Evolutionary conservation across 2,329 filamentous ascomycete genomes (phyloP), one percentile per base, ranked within the genome.

Genomic region (Fusarium marasasianum): DNA sequence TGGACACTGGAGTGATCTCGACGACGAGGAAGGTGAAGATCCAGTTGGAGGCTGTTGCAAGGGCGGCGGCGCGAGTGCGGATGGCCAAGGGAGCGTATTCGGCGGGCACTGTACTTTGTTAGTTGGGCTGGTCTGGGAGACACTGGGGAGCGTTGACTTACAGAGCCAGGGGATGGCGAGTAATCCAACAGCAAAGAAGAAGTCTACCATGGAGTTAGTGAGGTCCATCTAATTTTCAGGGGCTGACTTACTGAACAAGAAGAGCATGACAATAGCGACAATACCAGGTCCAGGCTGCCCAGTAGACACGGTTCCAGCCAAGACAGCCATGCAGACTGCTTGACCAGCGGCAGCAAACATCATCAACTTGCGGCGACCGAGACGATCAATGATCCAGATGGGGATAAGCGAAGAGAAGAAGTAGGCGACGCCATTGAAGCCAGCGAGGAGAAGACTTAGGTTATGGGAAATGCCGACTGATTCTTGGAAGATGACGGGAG

Each of bases 281-380:
- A 84, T 82, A 65, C 82, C 85, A 5, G 82, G 80, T 6, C 81
- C 69, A 20, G 79, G 78, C n/a, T 79, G 74, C 14, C 81, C 83
- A 47, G 83, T 77, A 15, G 79, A 82, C 1, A 86, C 82, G 0
- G 85, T 86, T 14, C 83, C 84, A 6, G 85, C 84, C 15, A 87
- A 79, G 5, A 86, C 78, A 17, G 83, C 83, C 85, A 88, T 87
- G 66, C 85, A 87, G 7, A 67, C 75, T 63, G 80, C 78, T 47
- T 83, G 82, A 3, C 81, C 82, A 4, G 69, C 76, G 18, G 77
- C 80, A 3, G 81, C 80, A 29, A 83, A 90, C 78, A 91, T 85
- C 85, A 91, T 88, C 79, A 91, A 83, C 76, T 89, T 90, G 14
- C 89, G 83, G 10, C 89, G 85, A 24, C 89, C 89, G 71, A 86